Evolutionary conservation across 441 rosid species (phyloP).

Genomic region (Euphorbia celastroides): DNA sequence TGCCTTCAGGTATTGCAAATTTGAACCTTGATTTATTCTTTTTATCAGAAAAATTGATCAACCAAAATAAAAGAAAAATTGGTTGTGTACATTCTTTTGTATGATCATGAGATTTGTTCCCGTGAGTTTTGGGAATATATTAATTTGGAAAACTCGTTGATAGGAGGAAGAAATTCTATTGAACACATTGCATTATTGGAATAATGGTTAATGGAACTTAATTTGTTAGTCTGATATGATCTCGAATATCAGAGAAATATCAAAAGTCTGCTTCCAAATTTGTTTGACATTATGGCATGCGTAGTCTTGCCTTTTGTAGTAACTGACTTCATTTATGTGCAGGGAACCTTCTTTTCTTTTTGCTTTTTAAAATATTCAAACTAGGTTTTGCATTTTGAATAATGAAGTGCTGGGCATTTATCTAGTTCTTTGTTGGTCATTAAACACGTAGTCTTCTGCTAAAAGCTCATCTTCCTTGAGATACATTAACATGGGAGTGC

Average conservation of each 20-base stretch:
- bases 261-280: background rate
- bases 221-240: background rate
- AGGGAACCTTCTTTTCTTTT: background rate
- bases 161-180: background rate
- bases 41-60: background rate
- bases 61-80: background rate
- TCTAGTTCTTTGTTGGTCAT: background rate
- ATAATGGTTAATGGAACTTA: background rate
- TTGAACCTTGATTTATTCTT: conserved; percentile 13
- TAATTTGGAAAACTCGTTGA: conserved; percentile 5
- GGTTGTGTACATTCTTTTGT: conserved; percentile 2
- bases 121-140: background rate
- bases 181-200: background rate
- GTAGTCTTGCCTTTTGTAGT: too few species aligned
- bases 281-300: background rate
- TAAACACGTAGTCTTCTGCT: too few species aligned
- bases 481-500: too few species aligned
- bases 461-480: too few species aligned
- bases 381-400: background rate
- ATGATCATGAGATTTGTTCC: background rate
- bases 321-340: background rate
- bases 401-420: background rate
- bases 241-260: background rate
- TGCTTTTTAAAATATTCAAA: too few species aligned
- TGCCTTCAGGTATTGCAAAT: conserved; percentile 13